Conservation (phyloP, 2,329 filamentous ascomycete species). For the Verticillium isaacii region DNA sequence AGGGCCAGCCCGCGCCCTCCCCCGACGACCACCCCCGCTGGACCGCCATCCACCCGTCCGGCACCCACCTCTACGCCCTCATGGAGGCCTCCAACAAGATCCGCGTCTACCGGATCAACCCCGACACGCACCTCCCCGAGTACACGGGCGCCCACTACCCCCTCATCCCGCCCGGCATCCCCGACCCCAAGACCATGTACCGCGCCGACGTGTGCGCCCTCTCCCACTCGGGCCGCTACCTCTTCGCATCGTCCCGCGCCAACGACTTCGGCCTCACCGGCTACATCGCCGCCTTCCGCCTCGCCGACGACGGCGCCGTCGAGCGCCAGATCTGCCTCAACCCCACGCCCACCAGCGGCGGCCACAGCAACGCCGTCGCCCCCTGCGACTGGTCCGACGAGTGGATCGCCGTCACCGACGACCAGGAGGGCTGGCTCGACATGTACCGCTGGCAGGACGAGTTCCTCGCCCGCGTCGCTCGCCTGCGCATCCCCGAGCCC, state of each 20-base stretch:
- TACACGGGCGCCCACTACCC: slow-evolving; percentile 76
- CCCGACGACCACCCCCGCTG: slow-evolving; percentile 77
- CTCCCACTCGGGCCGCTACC: slow-evolving; percentile 63
- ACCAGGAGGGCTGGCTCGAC: slow-evolving; percentile 82
- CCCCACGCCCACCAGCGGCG: slow-evolving; percentile 81
- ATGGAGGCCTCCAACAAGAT: slow-evolving; percentile 88
- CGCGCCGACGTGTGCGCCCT: slow-evolving; percentile 80
- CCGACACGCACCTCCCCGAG: slow-evolving; percentile 65
- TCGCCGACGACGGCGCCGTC: slow-evolving; percentile 64
- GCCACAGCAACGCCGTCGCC: slow-evolving; percentile 83
- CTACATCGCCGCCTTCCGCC: slow-evolving; percentile 76
- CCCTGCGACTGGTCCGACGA: slow-evolving; percentile 82
- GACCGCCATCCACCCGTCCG: slow-evolving; percentile 78
- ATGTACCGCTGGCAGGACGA: slow-evolving; percentile 85
- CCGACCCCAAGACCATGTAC: slow-evolving; percentile 58
- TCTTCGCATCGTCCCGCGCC: slow-evolving; percentile 80
- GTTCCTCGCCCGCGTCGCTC: slow-evolving; percentile 71
- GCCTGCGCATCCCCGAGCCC: slow-evolving; percentile 75
- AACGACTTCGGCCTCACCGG: slow-evolving; percentile 73
- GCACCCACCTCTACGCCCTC: slow-evolving; percentile 75
- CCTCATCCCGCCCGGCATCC: slow-evolving; percentile 70
- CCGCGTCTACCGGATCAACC: slow-evolving; percentile 77
- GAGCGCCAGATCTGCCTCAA: slow-evolving; percentile 76
- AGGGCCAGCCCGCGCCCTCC: slow-evolving; percentile 66
- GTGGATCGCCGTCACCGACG: slow-evolving; percentile 85